Evolutionary conservation across 2,329 filamentous ascomycete genomes (phyloP).

Genomic region (Aspergillus arachidicola): DNA sequence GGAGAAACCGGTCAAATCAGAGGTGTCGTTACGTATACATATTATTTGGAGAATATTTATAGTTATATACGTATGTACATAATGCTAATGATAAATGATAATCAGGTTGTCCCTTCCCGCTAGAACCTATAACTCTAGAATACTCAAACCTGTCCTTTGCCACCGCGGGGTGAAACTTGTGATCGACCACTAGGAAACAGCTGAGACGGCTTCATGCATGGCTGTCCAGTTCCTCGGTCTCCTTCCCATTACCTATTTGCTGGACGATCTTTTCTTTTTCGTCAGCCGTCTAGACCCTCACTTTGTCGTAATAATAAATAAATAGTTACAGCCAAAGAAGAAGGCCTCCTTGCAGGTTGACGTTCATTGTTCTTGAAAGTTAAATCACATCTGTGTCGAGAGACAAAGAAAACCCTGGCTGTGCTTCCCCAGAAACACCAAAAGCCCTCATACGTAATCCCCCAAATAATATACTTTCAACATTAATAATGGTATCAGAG

Average conservation of each 20-base stretch:
- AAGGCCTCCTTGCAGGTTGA: conserved; percentile 3
- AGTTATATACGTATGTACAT: neutral
- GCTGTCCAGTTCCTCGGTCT: conserved; percentile 21
- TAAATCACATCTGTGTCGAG: neutral
- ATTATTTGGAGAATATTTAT: neutral
- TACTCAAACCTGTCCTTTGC: neutral
- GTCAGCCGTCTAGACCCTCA: neutral
- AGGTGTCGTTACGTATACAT: neutral
- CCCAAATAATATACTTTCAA: neutral
- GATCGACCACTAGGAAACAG: conserved; percentile 26
- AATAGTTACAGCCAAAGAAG: neutral
- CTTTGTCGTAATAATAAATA: neutral
- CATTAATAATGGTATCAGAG: conserved; percentile 1
- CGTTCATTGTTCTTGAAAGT: neutral
- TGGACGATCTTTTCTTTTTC: conserved; percentile 6
- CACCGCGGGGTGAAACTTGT: conserved; percentile 16
- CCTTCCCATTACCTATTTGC: neutral
- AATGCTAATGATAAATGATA: neutral
- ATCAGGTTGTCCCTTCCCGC: neutral
- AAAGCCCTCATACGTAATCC: neutral
- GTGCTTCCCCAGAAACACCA: neutral
- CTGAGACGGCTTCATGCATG: conserved; percentile 25
- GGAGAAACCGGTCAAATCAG: neutral
- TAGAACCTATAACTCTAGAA: neutral
- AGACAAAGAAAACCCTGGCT: neutral